Conservation (phyloP, 177 flowering plant genomes). For the Tripterygium wilfordii region DNA sequence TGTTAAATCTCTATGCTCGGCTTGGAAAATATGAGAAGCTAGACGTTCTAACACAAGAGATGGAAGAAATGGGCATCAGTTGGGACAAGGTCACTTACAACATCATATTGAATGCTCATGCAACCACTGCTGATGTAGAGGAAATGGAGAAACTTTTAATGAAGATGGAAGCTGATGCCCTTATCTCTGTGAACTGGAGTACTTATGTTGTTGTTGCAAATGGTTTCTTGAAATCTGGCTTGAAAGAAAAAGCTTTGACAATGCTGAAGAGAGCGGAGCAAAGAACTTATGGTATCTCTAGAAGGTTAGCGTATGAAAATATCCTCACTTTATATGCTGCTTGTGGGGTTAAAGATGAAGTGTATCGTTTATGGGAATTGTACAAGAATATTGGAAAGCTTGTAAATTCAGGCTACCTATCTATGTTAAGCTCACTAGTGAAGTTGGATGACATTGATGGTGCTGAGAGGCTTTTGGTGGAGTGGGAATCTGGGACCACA, state of each 20-base stretch:
- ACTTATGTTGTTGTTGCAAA: conserved; percentile 27
- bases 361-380: conserved; percentile 38
- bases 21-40: conserved; percentile 26
- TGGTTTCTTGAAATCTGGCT: conserved; percentile 32
- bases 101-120: conserved; percentile 24
- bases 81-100: conserved; percentile 20
- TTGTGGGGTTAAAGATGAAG: conserved; percentile 30
- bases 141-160: conserved; percentile 26
- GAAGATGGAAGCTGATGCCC: conserved; percentile 28
- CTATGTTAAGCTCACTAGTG: conserved; percentile 30
- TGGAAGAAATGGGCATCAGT: conserved; percentile 27
- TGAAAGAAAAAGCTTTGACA: conserved; percentile 24
- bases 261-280: conserved; percentile 32
- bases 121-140: conserved; percentile 18
- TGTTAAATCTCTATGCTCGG: conserved; percentile 29
- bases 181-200: conserved; percentile 14
- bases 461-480: conserved; percentile 32
- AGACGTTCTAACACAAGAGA: conserved; percentile 26
- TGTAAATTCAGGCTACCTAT: conserved; percentile 20
- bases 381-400: conserved; percentile 7
- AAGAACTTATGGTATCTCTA: neutral
- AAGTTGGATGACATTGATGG: conserved; percentile 44
- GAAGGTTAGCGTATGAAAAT: conserved; percentile 10
- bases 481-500: conserved; percentile 27
- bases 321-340: conserved; percentile 26